Percentiles rank a stretch among this genome's conserved stretches.
Evolutionary conservation across 2,329 filamentous ascomycete genomes (phyloP).

Genomic region (Stemphylium lycopersici): DNA sequence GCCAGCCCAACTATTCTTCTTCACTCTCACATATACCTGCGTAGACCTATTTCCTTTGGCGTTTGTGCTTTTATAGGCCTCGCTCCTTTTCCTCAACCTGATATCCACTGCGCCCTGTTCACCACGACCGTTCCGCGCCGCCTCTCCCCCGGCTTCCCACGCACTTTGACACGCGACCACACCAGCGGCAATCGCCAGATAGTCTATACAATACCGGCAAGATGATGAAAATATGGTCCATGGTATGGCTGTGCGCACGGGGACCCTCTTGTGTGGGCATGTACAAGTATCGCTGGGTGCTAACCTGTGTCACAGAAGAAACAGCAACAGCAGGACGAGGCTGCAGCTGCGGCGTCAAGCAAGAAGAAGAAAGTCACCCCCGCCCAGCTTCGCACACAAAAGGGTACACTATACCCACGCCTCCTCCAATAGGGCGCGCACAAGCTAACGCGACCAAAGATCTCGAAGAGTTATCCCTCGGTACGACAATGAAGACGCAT

Average conservation of each 20-base stretch:
- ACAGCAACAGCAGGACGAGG: constrained; percentile 88
- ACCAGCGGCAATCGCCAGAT: constrained; percentile 6
- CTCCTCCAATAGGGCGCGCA: background rate
- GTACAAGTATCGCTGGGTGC: constrained; percentile 5
- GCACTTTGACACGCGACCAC: constrained; percentile 25
- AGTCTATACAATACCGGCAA: constrained; percentile 52
- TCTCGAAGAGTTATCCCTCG: constrained; percentile 79
- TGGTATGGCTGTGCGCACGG: constrained; percentile 65
- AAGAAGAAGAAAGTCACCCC: constrained; percentile 99
- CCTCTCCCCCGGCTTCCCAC: background rate
- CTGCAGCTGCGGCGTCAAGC: constrained; percentile 75
- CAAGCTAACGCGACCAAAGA: constrained; percentile 57
- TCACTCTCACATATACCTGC: constrained; percentile 13
- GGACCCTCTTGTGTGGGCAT: background rate
- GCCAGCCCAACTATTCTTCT: constrained; percentile 16
- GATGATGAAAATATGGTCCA: constrained; percentile 99
- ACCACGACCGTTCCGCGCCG: constrained; percentile 4
- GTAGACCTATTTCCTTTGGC: constrained; percentile 19
- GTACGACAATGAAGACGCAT: constrained; percentile 78
- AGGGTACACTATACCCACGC: constrained; percentile 65
- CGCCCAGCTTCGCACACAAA: constrained; percentile 92
- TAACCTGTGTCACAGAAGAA: constrained; percentile 71
- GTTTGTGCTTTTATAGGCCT: constrained; percentile 16
- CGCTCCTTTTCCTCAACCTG: background rate
- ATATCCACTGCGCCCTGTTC: background rate